Base-by-base conservation (phyloP, 768 basidiomycete genomes). In the Suillus fuscotomentosus region DNA sequence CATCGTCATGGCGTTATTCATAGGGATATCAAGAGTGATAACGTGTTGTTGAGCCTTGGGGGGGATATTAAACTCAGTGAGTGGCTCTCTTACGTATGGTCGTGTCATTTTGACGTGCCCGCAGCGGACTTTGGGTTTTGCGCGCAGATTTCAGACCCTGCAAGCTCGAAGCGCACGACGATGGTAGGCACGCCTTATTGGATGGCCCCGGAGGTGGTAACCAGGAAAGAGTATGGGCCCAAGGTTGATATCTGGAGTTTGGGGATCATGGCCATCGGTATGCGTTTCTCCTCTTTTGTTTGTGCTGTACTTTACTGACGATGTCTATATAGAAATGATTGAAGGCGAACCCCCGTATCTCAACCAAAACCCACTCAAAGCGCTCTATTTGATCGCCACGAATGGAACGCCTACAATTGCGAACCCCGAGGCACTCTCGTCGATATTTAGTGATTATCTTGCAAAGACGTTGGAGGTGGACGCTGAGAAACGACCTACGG, bases 131-230 rank as follows among this genome's bases (percentile, higher is more conserved):
- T 98, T 78, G 96, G 96, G n/a, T 98, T 97, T 83, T 97, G 95
- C 67, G 96, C 96, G 3, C 95, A 97, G 77, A 92, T 97, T 63
- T 94, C 95, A 24, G 92, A 95, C 69, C 84, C 86, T n/a, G 88
- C 88, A 10, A 88, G 91, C 67, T 88, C 94, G 4, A 97, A 97
- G 79, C 89, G 96, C 34, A 97, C 95, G 42, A 97, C 96, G 42
- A 98, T 98, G 96, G 95, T 98, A 59, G 96, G 96, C 3, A 97
- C 96, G 1, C 96, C 96, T 1, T 98, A 98, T 75, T 98, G 96
- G 96, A 97, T 98, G 96, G 96, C 96, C 0, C 96, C 96, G 0
- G 96, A 98, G 75, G 96, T 98, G 56, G 96, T 97, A 68, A 98
- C 95, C 31, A 88, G 95, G 62, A 97, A 97, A 76, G 96, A 97